Evolutionary conservation across 2,329 filamentous ascomycete genomes (phyloP).

Genomic region (Raffaelea arxii): DNA sequence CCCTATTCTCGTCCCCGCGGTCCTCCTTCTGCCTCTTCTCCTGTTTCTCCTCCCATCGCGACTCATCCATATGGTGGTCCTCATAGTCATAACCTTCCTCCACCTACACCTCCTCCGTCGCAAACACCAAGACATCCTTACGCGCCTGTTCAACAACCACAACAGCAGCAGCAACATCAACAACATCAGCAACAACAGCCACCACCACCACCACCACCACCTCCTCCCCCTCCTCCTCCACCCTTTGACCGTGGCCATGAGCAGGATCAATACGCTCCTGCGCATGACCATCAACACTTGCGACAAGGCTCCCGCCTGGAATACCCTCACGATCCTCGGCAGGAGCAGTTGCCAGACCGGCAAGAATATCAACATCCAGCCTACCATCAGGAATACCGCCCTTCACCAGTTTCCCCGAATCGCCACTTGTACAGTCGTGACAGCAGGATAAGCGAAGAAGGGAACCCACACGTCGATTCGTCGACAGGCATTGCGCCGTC

Average conservation of each 20-base stretch:
- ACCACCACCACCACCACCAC: neutral
- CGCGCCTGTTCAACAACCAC: slow-evolving; percentile 18
- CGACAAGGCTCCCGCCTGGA: slow-evolving; percentile 10
- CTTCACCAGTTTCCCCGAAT: neutral
- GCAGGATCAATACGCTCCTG: slow-evolving; percentile 45
- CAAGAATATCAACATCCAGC: neutral
- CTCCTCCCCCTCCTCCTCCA: slow-evolving; percentile 28
- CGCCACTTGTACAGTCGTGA: neutral
- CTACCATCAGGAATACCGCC: slow-evolving; percentile 4
- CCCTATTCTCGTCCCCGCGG: slow-evolving; percentile 29
- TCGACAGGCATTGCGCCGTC: neutral
- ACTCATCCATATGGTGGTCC: too few species aligned
- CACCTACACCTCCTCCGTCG: slow-evolving; percentile 12
- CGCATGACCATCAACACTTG: slow-evolving; percentile 41
- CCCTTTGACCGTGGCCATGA: slow-evolving; percentile 18
- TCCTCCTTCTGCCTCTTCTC: slow-evolving; percentile 13
- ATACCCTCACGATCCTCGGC: neutral
- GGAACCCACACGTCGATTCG: too few species aligned
- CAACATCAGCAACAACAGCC: slow-evolving; percentile 13
- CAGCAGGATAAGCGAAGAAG: too few species aligned
- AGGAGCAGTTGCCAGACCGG: slow-evolving; percentile 1
- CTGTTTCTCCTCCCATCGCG: neutral
- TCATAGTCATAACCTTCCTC: too few species aligned
- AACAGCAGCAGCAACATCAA: slow-evolving; percentile 10
- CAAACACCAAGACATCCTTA: slow-evolving; percentile 12